Evolutionary conservation across 371 early-diverging fungal species (phyloP), one percentile per base, ranked within the genome.

Genomic region (Basidiobolus meristosporus): DNA sequence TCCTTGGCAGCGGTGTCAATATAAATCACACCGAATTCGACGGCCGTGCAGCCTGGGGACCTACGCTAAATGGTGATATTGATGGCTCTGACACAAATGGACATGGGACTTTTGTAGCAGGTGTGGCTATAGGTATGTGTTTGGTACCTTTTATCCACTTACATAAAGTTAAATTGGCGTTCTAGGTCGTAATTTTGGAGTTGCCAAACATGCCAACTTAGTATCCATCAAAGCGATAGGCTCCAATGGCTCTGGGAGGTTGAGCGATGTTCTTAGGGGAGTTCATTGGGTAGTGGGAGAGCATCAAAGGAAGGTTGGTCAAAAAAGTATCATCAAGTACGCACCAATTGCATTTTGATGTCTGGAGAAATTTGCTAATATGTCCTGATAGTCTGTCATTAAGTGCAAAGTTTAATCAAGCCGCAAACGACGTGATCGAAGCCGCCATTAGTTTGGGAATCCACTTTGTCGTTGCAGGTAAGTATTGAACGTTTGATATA

Each of bases 21-120:
- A 54, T 70, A 15, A 52, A 68, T 1, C 90, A 93, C 50, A 63
- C 56, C 16, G 91, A 93, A 46, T 81, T 92, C 52, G 78, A 77
- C 45, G 90, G 90, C 38, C 72, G 90, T 44, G 95, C 93, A 14
- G 41, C 44, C 17, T 88, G 79, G 82, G 91, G 86, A 31, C 62
- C 54, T 36, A 79, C 72, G 12, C 74, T 81, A 7, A 48, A 61
- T 22, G 70, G 68, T 37, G 82, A 81, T 48, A 62, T 60, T 12
- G 76, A 84, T 38, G 86, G 87, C 52, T 72, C 67, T 14, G 7
- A 47, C 44, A 31, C 32, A 23, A 79, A 84, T 46, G 89, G 87
- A 28, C 87, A 88, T 46, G 82, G 89, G 4, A 81, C 87, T 14
- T 85, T 84, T 51, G 77, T 76, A 18, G 77, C 85, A 0, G 48